A percentile compares a stretch with the other conserved stretches of the same genome.
Conservation (phyloP, 805 yeast species). For the Kuraishia molischiana region DNA sequence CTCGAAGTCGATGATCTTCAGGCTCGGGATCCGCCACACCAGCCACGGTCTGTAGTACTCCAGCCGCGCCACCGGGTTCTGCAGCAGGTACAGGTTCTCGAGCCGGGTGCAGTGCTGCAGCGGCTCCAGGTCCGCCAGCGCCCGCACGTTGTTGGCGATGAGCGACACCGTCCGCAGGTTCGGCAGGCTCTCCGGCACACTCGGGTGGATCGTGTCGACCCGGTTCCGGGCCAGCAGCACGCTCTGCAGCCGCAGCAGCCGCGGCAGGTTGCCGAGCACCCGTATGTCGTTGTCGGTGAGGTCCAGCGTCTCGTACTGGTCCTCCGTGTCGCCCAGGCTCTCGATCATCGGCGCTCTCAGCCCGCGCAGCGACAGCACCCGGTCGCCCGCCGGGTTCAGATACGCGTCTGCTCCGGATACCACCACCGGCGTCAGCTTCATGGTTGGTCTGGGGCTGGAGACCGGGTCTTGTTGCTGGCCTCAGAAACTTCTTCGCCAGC, state of each 20-base stretch:
- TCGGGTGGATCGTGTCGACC: conserved; percentile 31
- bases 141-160: conserved; percentile 36
- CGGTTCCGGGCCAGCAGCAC: conserved; percentile 57
- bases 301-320: conserved; percentile 50
- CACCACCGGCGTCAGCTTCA: conserved; percentile 48
- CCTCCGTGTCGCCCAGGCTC: conserved; percentile 28
- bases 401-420: conserved; percentile 41
- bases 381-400: conserved; percentile 33
- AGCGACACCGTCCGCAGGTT: conserved; percentile 43
- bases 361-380: conserved; percentile 30
- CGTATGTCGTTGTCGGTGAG: conserved; percentile 67
- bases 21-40: conserved; percentile 52
- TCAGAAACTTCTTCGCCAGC: background rate
- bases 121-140: conserved; percentile 31
- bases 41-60: conserved; percentile 50
- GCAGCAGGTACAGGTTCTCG: conserved; percentile 37
- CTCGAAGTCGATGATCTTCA: conserved; percentile 59
- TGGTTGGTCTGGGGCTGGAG: too few species aligned
- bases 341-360: conserved; percentile 32
- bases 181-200: conserved; percentile 26
- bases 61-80: conserved; percentile 44
- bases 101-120: conserved; percentile 31
- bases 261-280: conserved; percentile 40
- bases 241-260: conserved; percentile 30
- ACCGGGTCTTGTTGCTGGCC: too few species aligned